phyloP scores from a whole-genome alignment of 768 basidiomycete genomes.

The Zangia roseola region DNA sequence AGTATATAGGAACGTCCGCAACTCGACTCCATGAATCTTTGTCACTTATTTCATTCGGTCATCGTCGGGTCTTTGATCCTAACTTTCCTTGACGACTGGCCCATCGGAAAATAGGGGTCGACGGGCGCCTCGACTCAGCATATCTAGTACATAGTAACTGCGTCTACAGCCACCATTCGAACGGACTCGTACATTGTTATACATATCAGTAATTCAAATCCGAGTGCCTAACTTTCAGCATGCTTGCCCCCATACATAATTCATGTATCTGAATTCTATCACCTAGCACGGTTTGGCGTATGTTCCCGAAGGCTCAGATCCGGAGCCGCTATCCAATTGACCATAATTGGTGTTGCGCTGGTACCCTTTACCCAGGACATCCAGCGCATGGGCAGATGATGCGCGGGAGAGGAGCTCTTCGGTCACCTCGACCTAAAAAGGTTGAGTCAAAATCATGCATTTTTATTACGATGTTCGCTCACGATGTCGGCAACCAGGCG shows the following conservation, averaged over 20 bases:
- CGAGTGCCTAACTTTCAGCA: not conserved
- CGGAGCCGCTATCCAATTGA: constrained; percentile 49
- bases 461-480: constrained; percentile 25
- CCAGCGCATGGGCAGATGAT: constrained; percentile 53
- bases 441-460: not conserved
- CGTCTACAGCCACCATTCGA: too few species aligned
- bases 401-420: constrained; percentile 50
- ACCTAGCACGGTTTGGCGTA: constrained; percentile 64
- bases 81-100: too few species aligned
- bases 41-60: too few species aligned
- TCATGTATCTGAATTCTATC: not conserved
- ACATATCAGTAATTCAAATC: not conserved
- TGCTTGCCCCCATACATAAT: not conserved
- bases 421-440: constrained; percentile 57
- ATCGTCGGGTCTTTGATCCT: too few species aligned
- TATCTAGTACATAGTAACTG: too few species aligned
- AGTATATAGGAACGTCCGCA: too few species aligned
- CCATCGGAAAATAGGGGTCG: too few species aligned
- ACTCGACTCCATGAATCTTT: too few species aligned
- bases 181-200: not conserved
- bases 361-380: constrained; percentile 35
- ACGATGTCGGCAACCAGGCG: constrained; percentile 69
- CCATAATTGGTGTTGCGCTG: constrained; percentile 34
- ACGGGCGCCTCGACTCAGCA: too few species aligned
- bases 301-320: constrained; percentile 53